Conservation (phyloP, 345 rosid species). For the Geranium brycei region DNA sequence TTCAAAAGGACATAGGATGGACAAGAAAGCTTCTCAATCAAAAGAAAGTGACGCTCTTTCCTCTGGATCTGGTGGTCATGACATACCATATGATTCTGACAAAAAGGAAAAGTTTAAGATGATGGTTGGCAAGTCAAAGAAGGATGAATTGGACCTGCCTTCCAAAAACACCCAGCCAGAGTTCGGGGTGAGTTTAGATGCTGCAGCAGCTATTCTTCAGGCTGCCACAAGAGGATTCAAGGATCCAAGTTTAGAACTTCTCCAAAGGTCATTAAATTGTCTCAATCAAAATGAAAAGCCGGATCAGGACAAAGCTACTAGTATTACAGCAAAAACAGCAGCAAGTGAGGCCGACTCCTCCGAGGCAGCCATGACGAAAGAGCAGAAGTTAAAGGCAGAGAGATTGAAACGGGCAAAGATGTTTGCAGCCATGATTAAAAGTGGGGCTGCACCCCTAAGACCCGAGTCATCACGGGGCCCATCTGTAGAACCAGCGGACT, state of each 20-base stretch:
- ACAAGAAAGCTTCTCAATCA: slow-evolving; percentile 27
- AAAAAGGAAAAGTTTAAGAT: slow-evolving; percentile 73
- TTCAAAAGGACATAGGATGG: slow-evolving; percentile 17
- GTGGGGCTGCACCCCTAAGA: slow-evolving; percentile 38
- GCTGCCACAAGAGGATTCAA: slow-evolving; percentile 79
- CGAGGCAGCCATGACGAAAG: slow-evolving; percentile 49
- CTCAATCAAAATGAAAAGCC: slow-evolving; percentile 22
- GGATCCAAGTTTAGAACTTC: slow-evolving; percentile 48
- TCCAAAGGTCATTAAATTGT: slow-evolving; percentile 28
- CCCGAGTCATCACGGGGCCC: slow-evolving; percentile 28
- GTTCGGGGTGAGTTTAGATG: slow-evolving; percentile 54
- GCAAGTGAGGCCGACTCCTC: slow-evolving; percentile 61
- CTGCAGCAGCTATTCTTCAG: slow-evolving; percentile 76
- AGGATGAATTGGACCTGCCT: slow-evolving; percentile 42
- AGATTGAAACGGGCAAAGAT: slow-evolving; percentile 90
- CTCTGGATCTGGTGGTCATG: slow-evolving; percentile 22
- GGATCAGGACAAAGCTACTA: slow-evolving; percentile 13
- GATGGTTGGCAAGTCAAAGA: slow-evolving; percentile 54
- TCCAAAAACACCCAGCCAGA: slow-evolving; percentile 38
- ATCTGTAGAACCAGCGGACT: slow-evolving; percentile 45
- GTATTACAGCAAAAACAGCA: slow-evolving; percentile 33
- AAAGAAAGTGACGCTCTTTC: slow-evolving; percentile 31
- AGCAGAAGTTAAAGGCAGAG: slow-evolving; percentile 83
- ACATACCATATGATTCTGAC: slow-evolving; percentile 46
- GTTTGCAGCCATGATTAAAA: slow-evolving; percentile 72